Evolutionary conservation across 768 basidiomycete species (phyloP), one percentile per base, ranked within the genome.

Genomic region (Mycena haematopus): DNA sequence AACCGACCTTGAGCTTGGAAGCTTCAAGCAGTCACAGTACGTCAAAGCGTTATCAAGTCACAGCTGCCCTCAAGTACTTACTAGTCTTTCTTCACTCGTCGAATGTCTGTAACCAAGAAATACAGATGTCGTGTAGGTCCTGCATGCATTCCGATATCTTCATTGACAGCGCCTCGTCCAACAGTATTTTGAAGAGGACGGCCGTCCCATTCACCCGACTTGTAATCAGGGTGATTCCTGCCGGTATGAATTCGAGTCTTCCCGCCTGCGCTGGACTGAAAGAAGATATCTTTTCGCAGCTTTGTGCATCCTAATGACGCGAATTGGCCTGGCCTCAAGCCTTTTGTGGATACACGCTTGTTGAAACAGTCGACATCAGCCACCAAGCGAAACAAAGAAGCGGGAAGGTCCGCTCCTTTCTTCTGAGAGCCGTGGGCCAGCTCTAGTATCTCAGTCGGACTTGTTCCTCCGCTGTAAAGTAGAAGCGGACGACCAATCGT

Each of bases 271-370:
- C 17, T 40, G 14, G 9, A 22, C 21, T 35, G 33, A 21, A 52
- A 22, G 5, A 44, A 47, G n/a, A n/a, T n/a, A 27, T 33, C 10
- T 45, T 44, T 11, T 46, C 36, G 29, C 42, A 76, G 84, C 29
- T 86, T 83, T 64, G 76, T 85, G 38, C 84, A 86, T 63, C 84
- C 84, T 31, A 73, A 68, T 49, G 84, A 86, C 68, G 61, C 75
- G 33, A 76, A 80, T 49, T 85, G 84, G 78, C 70, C 72, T 6
- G 69, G 70, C 56, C 46, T 69, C 21, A 69, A 65, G 49, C 61
- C 68, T 11, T 67, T 67, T 22, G 40, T 67, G 1, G 62, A 66
- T 17, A 63, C 59, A 35, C 56, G 65, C 46, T 27, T 60, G 27
- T 49, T 60, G 13, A 60, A 65, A 24, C 49, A 52, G 42, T 25